Percentiles rank a stretch among this genome's conserved stretches.
These are phyloP conservation scores for Cerrena zonata DNA, from an alignment of 1,284 basidiomycete genomes.

Conservation along the genomic window DNA sequence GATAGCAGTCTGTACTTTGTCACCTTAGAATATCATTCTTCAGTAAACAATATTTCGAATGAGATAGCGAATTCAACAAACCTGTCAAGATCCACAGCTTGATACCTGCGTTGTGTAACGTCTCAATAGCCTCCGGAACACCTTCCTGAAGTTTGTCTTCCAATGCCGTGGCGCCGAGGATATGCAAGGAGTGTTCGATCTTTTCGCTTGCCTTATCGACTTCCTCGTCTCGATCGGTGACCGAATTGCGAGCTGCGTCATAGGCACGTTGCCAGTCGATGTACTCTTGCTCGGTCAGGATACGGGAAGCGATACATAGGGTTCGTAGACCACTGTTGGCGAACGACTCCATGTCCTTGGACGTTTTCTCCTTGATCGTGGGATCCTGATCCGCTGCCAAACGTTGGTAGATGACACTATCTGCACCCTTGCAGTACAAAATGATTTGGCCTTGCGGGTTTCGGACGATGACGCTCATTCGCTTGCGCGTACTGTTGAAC, in stretches of 20 bases:
- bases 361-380: slow-evolving; percentile 70
- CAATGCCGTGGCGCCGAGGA: slow-evolving; percentile 90
- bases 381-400: slow-evolving; percentile 72
- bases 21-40: slow-evolving; percentile 47
- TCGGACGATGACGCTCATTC: slow-evolving; percentile 88
- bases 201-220: slow-evolving; percentile 83
- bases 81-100: slow-evolving; percentile 94
- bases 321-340: slow-evolving; percentile 91
- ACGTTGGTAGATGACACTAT: slow-evolving; percentile 88
- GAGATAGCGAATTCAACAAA: slow-evolving; percentile 26
- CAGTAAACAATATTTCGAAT: slow-evolving; percentile 5
- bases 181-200: slow-evolving; percentile 76
- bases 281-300: slow-evolving; percentile 81
- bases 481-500: slow-evolving; percentile 89
- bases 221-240: slow-evolving; percentile 80
- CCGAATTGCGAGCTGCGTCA: slow-evolving; percentile 73
- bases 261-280: slow-evolving; percentile 75
- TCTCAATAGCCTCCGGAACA: slow-evolving; percentile 93
- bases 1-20: slow-evolving; percentile 96
- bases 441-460: slow-evolving; percentile 77
- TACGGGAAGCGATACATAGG: slow-evolving; percentile 82
- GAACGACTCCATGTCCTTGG: slow-evolving; percentile 85
- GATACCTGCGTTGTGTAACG: slow-evolving; percentile 87
- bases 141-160: slow-evolving; percentile 97
- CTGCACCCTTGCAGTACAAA: slow-evolving; percentile 94